Conservation (phyloP, 1,284 basidiomycete genomes). For the Hymenochaete sp. region DNA sequence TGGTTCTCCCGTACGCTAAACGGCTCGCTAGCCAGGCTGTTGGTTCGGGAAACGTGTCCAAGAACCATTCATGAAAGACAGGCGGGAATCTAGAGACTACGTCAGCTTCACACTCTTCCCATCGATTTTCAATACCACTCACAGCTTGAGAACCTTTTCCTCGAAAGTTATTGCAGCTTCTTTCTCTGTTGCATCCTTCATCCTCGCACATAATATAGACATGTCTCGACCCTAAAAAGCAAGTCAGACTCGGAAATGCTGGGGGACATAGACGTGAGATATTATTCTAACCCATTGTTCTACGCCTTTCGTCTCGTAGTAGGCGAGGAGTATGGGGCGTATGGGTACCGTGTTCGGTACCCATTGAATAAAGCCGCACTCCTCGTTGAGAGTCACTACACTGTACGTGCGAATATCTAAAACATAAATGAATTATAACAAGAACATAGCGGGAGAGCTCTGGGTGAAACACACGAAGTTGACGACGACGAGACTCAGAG, state of each 20-base stretch:
- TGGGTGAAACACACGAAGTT: constrained; percentile 57
- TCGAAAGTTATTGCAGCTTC: constrained; percentile 55
- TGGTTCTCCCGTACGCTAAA: constrained; percentile 79
- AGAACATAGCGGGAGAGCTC: neutral
- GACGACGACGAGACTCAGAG: constrained; percentile 84
- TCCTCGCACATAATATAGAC: constrained; percentile 42
- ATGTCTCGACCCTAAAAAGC: constrained; percentile 37
- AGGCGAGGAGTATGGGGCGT: constrained; percentile 67
- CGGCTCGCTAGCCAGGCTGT: constrained; percentile 90
- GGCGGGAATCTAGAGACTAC: constrained; percentile 53
- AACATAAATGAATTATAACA: constrained; percentile 11
- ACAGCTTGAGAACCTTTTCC: constrained; percentile 54
- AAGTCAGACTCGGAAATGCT: neutral
- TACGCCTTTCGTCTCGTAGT: constrained; percentile 62
- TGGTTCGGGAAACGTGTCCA: constrained; percentile 95
- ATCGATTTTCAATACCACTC: constrained; percentile 22
- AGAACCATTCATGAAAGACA: constrained; percentile 96
- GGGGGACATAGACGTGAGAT: neutral
- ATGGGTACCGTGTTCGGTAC: constrained; percentile 90
- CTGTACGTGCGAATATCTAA: constrained; percentile 93
- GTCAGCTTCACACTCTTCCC: neutral
- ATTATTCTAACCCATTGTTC: constrained; percentile 52
- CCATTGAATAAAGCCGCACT: constrained; percentile 98
- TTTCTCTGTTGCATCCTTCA: constrained; percentile 44
- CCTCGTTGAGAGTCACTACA: constrained; percentile 93